Percentiles rank a stretch among this genome's conserved stretches.
These are phyloP conservation scores for Eragrostis curvula DNA, from an alignment of 176 grass and related monocot species.

Conservation along the genomic window DNA sequence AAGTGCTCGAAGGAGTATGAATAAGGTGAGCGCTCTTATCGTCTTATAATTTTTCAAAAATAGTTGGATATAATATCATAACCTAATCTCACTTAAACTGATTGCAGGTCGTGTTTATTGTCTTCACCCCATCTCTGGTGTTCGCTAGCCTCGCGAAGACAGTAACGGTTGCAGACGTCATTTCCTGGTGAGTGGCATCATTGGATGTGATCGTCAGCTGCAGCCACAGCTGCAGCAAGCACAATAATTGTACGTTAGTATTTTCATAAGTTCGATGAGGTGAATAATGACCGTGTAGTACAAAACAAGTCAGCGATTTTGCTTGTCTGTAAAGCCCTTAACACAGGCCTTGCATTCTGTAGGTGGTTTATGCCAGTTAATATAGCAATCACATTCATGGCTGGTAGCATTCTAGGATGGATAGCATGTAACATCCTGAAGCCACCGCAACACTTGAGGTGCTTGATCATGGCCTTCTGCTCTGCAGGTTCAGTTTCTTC, in stretches of 20 bases:
- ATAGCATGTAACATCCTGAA: conserved; percentile 66
- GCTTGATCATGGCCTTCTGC: conserved; percentile 69
- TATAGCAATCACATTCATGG: conserved; percentile 72
- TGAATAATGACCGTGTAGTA: too few relatives aligned
- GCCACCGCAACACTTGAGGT: conserved; percentile 59
- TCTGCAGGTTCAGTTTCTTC: conserved; percentile 60
- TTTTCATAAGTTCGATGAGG: too few relatives aligned
- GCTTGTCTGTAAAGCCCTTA: neutral
- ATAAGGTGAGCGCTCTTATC: conserved; percentile 61
- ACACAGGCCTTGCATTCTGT: conserved; percentile 5
- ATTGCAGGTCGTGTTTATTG: conserved; percentile 76
- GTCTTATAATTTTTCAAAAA: neutral
- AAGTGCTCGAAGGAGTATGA: conserved; percentile 75
- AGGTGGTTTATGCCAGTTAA: conserved; percentile 99
- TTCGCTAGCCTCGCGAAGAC: conserved; percentile 80
- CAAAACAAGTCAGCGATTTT: neutral
- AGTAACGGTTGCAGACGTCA: conserved; percentile 68
- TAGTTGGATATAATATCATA: neutral
- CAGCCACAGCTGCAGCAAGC: too few relatives aligned
- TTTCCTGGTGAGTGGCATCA: conserved; percentile 73
- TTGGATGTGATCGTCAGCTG: too few relatives aligned
- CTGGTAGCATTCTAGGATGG: conserved; percentile 76
- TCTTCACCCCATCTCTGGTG: conserved; percentile 83
- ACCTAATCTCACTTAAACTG: neutral
- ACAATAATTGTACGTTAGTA: too few relatives aligned